Percentiles rank a stretch among this genome's conserved stretches.
Evolutionary conservation across 306 rosid genomes (phyloP).

Genomic region (Corylus americana): DNA sequence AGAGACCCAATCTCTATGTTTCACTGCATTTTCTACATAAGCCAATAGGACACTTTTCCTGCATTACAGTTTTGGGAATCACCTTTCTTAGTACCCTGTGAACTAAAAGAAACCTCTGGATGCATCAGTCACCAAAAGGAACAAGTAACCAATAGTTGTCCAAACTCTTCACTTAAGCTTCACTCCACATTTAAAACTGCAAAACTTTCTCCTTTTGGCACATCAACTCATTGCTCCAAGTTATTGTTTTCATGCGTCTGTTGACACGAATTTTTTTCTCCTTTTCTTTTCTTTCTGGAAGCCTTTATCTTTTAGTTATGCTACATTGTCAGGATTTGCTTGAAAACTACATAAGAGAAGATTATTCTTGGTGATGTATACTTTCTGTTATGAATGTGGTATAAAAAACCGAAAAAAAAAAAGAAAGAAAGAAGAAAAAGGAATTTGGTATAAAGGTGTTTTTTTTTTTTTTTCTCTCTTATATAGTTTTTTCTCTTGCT

Average conservation of each 20-base stretch:
- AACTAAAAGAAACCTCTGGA: not conserved
- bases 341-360: not conserved
- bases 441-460: not conserved
- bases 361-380: not conserved
- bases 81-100: not conserved
- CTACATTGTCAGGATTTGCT: not conserved
- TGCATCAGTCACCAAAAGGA: not conserved
- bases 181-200: not conserved
- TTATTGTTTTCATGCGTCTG: not conserved
- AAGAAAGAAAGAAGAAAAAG: no score
- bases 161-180: not conserved
- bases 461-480: not conserved
- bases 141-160: not conserved
- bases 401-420: no score
- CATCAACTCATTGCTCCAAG: not conserved
- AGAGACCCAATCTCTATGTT: not conserved
- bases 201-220: not conserved
- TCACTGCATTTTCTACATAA: not conserved
- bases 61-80: not conserved
- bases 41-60: not conserved
- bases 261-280: not conserved
- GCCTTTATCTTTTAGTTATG: not conserved
- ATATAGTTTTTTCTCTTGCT: constrained; percentile 27
- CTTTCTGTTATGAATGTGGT: not conserved
- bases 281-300: not conserved